Conservation (phyloP, 2,329 filamentous ascomycete genomes). For the Chaetomiaceae sp. region DNA sequence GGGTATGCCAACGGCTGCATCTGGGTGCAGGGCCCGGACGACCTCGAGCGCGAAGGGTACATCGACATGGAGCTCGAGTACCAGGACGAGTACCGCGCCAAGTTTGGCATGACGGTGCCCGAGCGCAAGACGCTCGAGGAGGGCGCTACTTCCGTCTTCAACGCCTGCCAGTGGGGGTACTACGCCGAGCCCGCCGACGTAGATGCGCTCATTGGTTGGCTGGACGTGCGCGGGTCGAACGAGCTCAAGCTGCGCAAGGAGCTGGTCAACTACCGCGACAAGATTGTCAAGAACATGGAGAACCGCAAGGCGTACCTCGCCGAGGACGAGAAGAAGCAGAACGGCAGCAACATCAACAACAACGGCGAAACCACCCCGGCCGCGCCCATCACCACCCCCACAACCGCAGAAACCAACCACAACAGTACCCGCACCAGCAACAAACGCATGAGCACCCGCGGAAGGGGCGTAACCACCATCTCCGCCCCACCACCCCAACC, state of each 20-base stretch:
- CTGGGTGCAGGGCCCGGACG: conserved; percentile 93
- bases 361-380: background rate
- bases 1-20: conserved; percentile 90
- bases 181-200: conserved; percentile 75
- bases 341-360: conserved; percentile 19
- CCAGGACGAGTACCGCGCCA: conserved; percentile 67
- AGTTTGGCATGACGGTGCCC: conserved; percentile 74
- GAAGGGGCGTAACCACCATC: conserved; percentile 15
- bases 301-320: conserved; percentile 68
- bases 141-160: conserved; percentile 69
- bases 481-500: background rate
- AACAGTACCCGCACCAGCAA: background rate
- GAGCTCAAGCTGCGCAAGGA: conserved; percentile 87
- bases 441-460: conserved; percentile 44
- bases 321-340: conserved; percentile 36
- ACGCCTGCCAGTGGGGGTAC: conserved; percentile 83
- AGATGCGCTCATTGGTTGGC: conserved; percentile 75
- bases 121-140: conserved; percentile 85
- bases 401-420: background rate
- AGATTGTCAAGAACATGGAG: conserved; percentile 73
- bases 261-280: conserved; percentile 66
- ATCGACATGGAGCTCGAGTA: conserved; percentile 69
- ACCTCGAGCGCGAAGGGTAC: conserved; percentile 78
- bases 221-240: conserved; percentile 79
- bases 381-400: background rate